Evolutionary conservation across 1,284 basidiomycete genomes (phyloP).

Genomic region (Microbotryomycetes sp.): DNA sequence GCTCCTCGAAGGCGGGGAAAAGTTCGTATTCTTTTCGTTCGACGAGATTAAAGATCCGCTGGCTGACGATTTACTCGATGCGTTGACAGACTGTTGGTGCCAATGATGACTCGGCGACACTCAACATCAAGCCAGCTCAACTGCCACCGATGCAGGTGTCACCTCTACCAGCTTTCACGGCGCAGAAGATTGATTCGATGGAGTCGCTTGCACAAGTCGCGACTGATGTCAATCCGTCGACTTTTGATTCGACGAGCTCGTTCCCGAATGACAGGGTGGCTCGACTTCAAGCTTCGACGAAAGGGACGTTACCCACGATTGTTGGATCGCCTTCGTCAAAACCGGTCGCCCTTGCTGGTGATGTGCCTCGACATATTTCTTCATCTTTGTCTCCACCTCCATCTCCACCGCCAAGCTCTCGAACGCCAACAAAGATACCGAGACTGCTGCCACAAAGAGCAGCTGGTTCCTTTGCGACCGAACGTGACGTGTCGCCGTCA

Average conservation of each 20-base stretch:
- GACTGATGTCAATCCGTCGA: too few species aligned
- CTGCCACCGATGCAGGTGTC: constrained; percentile 83
- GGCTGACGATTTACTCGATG: constrained; percentile 13
- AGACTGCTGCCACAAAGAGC: constrained; percentile 44
- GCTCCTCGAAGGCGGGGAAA: constrained; percentile 75
- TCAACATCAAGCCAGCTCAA: constrained; percentile 54
- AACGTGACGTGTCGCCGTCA: constrained; percentile 57
- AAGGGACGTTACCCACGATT: constrained; percentile 64
- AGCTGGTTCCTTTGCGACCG: too few species aligned
- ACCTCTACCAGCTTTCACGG: constrained; percentile 67
- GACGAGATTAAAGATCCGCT: not conserved
- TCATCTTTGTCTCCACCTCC: constrained; percentile 9
- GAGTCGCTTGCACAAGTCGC: not conserved
- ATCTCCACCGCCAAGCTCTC: constrained; percentile 29
- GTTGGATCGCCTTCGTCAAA: constrained; percentile 70
- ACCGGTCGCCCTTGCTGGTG: not conserved
- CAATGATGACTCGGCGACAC: constrained; percentile 62
- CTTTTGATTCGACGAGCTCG: too few species aligned
- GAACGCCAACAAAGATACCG: constrained; percentile 82
- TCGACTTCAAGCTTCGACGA: constrained; percentile 30
- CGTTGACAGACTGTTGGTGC: constrained; percentile 33
- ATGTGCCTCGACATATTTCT: not conserved
- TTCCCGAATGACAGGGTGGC: constrained; percentile 17
- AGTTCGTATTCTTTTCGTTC: constrained; percentile 49
- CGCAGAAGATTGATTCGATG: constrained; percentile 55